Evolutionary conservation across 805 yeast genomes (phyloP).

Genomic region (Saturnispora halmiae): DNA sequence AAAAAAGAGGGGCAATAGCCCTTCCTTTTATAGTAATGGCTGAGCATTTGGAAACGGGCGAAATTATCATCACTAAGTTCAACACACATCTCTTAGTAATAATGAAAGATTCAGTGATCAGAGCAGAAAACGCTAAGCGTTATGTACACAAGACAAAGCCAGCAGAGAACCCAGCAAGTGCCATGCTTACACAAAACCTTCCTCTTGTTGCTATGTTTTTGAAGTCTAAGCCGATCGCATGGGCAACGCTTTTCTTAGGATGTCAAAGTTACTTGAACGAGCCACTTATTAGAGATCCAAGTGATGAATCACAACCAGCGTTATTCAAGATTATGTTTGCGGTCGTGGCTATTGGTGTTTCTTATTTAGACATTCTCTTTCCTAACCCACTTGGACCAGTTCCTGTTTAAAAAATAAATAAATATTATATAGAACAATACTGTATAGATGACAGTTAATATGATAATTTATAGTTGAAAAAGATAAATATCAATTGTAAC

Average conservation of each 20-base stretch:
- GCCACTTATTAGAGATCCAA: conserved; percentile 24
- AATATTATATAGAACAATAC: too few relatives aligned
- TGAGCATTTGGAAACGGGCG: too few relatives aligned
- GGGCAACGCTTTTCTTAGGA: conserved; percentile 46
- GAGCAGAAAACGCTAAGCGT: conserved; percentile 23
- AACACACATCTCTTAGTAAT: too few relatives aligned
- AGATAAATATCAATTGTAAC: not conserved
- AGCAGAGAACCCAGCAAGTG: conserved; percentile 37
- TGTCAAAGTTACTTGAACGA: conserved; percentile 40
- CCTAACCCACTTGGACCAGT: conserved; percentile 25
- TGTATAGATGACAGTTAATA: too few relatives aligned
- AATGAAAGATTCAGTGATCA: conserved; percentile 24
- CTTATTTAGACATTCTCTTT: conserved; percentile 44
- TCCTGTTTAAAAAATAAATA: not conserved
- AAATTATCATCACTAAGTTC: too few relatives aligned
- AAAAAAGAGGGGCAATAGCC: too few relatives aligned
- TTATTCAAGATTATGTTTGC: conserved; percentile 39
- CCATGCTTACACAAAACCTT: conserved; percentile 41
- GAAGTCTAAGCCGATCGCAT: conserved; percentile 45
- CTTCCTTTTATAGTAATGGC: too few relatives aligned
- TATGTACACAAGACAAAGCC: conserved; percentile 42
- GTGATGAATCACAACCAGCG: conserved; percentile 36
- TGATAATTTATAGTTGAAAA: too few relatives aligned
- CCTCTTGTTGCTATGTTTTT: conserved; percentile 61
- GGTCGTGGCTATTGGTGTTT: conserved; percentile 36